Evolutionary conservation across 768 basidiomycete genomes (phyloP).

Genomic region (Lentinula guzmanii): DNA sequence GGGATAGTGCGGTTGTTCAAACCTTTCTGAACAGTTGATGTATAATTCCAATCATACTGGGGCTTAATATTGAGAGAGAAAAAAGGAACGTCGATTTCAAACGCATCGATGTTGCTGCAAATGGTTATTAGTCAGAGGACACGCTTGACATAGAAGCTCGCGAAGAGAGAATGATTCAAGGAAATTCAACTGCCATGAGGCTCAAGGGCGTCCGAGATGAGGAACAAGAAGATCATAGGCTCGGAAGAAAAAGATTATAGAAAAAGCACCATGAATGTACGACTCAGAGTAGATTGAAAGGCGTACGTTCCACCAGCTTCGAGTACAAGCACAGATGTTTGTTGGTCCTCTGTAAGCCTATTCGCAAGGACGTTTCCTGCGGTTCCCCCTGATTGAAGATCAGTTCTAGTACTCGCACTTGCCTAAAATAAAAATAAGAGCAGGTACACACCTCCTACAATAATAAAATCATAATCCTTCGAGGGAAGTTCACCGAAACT

Average conservation of each 20-base stretch:
- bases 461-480: conserved; percentile 10
- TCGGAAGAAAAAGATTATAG: too few relatives aligned
- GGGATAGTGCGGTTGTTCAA: conserved; percentile 16
- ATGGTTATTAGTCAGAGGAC: neutral
- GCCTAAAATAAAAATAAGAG: too few relatives aligned
- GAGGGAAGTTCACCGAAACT: neutral
- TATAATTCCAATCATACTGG: conserved; percentile 22
- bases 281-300: neutral
- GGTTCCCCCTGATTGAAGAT: conserved; percentile 8
- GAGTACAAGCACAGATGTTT: conserved; percentile 11
- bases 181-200: too few relatives aligned
- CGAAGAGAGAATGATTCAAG: neutral
- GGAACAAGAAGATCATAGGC: neutral
- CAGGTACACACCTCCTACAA: conserved; percentile 9
- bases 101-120: neutral
- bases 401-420: neutral
- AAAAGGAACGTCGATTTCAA: conserved; percentile 1
- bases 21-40: conserved; percentile 20
- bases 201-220: too few relatives aligned
- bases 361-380: conserved; percentile 15
- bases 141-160: neutral
- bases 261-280: too few relatives aligned
- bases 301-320: conserved; percentile 10
- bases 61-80: neutral
- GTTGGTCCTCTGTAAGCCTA: conserved; percentile 11